phyloP scores from a whole-genome alignment of 305 asterid species.

The Fraxinus latifolia region DNA sequence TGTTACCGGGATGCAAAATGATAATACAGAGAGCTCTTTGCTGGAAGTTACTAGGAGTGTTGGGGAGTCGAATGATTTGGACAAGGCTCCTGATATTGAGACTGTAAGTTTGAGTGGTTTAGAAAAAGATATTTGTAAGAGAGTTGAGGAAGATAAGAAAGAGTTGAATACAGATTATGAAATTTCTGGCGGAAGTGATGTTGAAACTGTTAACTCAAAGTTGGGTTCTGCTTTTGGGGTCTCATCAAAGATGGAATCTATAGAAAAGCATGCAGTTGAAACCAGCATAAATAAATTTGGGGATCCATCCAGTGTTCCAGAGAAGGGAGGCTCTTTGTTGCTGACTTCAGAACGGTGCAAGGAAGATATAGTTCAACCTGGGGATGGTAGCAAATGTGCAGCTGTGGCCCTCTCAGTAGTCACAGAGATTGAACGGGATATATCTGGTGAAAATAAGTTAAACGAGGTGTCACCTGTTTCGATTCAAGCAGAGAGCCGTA shows the following conservation, averaged over 20 bases:
- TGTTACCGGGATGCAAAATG: constrained; percentile 29
- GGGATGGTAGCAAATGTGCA: constrained; percentile 29
- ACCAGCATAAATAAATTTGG: constrained; percentile 31
- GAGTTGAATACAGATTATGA: constrained; percentile 28
- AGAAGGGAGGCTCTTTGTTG: constrained; percentile 30
- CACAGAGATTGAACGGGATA: constrained; percentile 33
- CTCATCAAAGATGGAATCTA: constrained; percentile 37
- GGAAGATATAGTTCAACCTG: constrained; percentile 39
- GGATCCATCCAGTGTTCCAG: constrained; percentile 29
- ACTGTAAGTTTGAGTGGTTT: constrained; percentile 32
- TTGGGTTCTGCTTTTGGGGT: constrained; percentile 26
- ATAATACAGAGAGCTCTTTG: constrained; percentile 32
- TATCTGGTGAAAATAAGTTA: constrained; percentile 31
- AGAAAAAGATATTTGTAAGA: constrained; percentile 25
- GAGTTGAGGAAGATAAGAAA: constrained; percentile 34
- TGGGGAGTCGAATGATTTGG: constrained; percentile 37
- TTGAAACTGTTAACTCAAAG: constrained; percentile 32
- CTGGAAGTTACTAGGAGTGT: constrained; percentile 32
- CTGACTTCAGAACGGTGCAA: constrained; percentile 33
- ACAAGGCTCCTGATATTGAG: constrained; percentile 30
- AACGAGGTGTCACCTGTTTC: constrained; percentile 33
- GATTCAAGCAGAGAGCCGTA: constrained; percentile 29
- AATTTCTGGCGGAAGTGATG: constrained; percentile 26
- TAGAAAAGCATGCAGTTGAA: constrained; percentile 42
- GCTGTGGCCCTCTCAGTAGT: constrained; percentile 26